Percentiles rank a stretch among this genome's conserved stretches.
Evolutionary conservation across 1,284 basidiomycete genomes (phyloP).

Genomic region (Farysia itapuensis): DNA sequence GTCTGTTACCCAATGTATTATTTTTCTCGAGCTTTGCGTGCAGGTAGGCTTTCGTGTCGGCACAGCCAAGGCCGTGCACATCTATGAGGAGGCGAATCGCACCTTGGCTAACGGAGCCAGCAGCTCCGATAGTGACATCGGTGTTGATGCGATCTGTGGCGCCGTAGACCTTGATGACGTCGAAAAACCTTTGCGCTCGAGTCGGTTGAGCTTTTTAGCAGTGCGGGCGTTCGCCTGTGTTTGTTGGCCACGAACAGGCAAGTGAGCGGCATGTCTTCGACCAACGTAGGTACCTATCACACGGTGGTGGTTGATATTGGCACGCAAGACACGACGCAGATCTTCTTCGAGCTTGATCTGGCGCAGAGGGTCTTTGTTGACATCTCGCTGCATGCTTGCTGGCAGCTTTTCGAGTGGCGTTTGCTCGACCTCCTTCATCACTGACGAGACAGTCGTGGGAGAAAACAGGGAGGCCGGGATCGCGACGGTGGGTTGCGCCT

Average conservation of each 20-base stretch:
- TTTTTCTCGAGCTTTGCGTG: no score
- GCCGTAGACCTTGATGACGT: no score
- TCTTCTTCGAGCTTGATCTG: conserved; percentile 80
- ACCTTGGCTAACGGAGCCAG: conserved; percentile 31
- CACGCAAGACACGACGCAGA: conserved; percentile 73
- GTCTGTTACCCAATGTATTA: no score
- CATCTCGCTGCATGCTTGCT: conserved; percentile 36
- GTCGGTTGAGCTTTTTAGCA: conserved; percentile 78
- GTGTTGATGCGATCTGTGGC: no score
- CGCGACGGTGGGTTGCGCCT: conserved; percentile 59
- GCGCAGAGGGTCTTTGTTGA: conserved; percentile 64
- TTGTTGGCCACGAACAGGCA: conserved; percentile 86
- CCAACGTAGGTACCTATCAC: conserved; percentile 87
- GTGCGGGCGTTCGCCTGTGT: conserved; percentile 83
- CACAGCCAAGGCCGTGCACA: no score
- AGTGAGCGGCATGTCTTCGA: conserved; percentile 79
- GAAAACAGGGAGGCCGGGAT: neutral
- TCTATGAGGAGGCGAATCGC: no score
- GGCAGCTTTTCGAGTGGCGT: conserved; percentile 1
- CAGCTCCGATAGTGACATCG: conserved; percentile 2
- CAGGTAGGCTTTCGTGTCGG: no score
- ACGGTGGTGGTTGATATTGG: conserved; percentile 85
- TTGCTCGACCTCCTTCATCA: conserved; percentile 12
- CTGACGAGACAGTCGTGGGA: neutral
- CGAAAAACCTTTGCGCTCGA: conserved; percentile 63